phyloP scores from a whole-genome alignment of 2,329 filamentous ascomycete species.

The Aspergillus sp. region DNA sequence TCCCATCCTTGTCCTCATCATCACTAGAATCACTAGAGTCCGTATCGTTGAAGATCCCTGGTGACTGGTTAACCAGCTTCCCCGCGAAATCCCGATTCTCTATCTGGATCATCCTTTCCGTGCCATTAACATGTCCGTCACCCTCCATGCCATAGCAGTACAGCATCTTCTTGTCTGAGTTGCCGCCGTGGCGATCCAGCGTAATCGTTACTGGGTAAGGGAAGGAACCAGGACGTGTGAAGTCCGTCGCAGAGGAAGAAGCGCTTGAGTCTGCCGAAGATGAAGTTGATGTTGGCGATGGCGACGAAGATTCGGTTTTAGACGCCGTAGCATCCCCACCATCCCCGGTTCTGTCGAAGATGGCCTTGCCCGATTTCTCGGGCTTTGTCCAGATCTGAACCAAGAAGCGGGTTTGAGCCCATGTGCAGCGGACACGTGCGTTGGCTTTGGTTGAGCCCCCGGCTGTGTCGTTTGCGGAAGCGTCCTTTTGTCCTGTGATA shows the following conservation, averaged over 20 bases:
- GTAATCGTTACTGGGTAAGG: slow-evolving; percentile 62
- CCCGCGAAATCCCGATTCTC: slow-evolving; percentile 56
- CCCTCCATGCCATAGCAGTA: slow-evolving; percentile 61
- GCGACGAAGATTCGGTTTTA: background rate
- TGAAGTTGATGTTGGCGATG: slow-evolving; percentile 11
- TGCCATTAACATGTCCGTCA: slow-evolving; percentile 46
- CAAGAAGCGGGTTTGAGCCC: slow-evolving; percentile 60
- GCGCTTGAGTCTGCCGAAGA: slow-evolving; percentile 14
- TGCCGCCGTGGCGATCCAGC: slow-evolving; percentile 61
- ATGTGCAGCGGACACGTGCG: slow-evolving; percentile 56
- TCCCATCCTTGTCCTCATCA: slow-evolving; percentile 28
- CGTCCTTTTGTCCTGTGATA: slow-evolving; percentile 44
- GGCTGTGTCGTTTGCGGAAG: slow-evolving; percentile 40
- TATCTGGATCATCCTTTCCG: slow-evolving; percentile 48
- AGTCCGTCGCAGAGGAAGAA: slow-evolving; percentile 43
- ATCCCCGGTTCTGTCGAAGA: slow-evolving; percentile 20
- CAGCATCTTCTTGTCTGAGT: slow-evolving; percentile 53
- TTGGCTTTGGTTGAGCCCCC: slow-evolving; percentile 51
- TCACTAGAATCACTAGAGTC: slow-evolving; percentile 2
- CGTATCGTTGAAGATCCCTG: slow-evolving; percentile 41
- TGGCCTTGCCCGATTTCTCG: slow-evolving; percentile 28
- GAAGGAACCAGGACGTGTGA: slow-evolving; percentile 57
- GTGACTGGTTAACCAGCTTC: slow-evolving; percentile 51
- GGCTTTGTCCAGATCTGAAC: slow-evolving; percentile 64
- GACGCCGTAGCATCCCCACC: background rate